Base-by-base conservation (phyloP, 2,329 filamentous ascomycete genomes). In the Botrytis aclada region DNA sequence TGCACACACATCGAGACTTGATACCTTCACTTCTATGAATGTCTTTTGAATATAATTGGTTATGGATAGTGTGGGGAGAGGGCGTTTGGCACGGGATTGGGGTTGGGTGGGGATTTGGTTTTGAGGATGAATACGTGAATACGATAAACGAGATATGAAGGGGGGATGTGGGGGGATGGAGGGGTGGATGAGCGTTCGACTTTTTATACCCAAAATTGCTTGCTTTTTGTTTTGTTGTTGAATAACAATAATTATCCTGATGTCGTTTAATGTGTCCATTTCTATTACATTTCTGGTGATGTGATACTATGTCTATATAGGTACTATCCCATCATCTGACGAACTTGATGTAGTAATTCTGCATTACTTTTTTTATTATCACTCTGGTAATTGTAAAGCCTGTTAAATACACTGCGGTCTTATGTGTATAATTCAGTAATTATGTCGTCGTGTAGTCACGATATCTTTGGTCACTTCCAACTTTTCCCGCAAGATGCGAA, bases 181-280 rank as follows among this genome's bases (percentile, higher is more conserved):
- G 22, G 41, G 22, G 32, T 8, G 25, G 7, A 4, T 18, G 60
- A 8, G 25, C 3, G 20, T 34, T 34, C 20, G 43, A 65, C 29
- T 25, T 34, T 62, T 65, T 65, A 47, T 65, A 65, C 62, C 62
- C 62, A 25, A 65, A 47, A 47, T 47, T 45, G 32, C 45, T 65
- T 47, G 25, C 20, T 65, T 65, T 3, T n/a, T 47, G 41, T 47
- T 20, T 37, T 29, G 5, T 3, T 29, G 51, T 54, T 18, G 20
- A 61, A 61, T 60, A 37, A 8, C 32, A 61, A 60, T 60, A 60
- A 6, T 6, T 6, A 10, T 34, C 9, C 56, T 60, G 29, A 34
- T 22, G 10, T 60, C 9, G 9, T 34, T 5, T 5, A 8, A 12
- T 34, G 16, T 12, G 9, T 54, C 12, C n/a, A 12, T 54, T 54